These are phyloP conservation scores for Diospyros kaki DNA, from an alignment of 148 eudicot genomes.

Conservation along the genomic window DNA sequence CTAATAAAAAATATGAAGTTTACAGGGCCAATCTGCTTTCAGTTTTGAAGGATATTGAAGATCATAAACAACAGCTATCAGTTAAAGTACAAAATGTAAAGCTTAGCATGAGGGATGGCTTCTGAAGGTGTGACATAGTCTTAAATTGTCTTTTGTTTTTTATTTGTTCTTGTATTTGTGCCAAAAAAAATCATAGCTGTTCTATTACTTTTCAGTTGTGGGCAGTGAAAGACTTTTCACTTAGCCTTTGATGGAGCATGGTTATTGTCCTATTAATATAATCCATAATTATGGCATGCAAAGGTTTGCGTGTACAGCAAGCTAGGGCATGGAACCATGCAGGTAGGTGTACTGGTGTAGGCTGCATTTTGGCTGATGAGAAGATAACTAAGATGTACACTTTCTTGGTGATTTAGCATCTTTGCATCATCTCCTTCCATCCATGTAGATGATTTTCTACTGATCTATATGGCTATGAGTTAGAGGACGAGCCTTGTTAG, in stretches of 20 bases:
- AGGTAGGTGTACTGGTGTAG: slow-evolving; percentile 1
- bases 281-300: background rate
- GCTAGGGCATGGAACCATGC: background rate
- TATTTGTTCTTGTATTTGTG: background rate
- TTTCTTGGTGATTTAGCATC: background rate
- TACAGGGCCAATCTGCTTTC: slow-evolving; percentile 33
- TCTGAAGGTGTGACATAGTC: slow-evolving; percentile 20
- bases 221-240: background rate
- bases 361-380: slow-evolving; percentile 7
- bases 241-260: slow-evolving; percentile 2
- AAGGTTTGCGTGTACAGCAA: background rate
- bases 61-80: slow-evolving; percentile 35
- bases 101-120: slow-evolving; percentile 27
- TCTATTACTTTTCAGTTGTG: background rate
- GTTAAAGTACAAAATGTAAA: slow-evolving; percentile 32
- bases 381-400: background rate
- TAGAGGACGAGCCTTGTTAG: too few species aligned
- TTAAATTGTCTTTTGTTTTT: background rate
- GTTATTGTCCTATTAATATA: slow-evolving; percentile 1
- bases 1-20: slow-evolving; percentile 31
- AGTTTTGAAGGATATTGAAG: slow-evolving; percentile 30
- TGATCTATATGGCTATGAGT: background rate
- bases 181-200: background rate
- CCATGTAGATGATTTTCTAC: background rate
- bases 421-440: background rate